Evolutionary conservation across 2,329 filamentous ascomycete species (phyloP), one percentile per base, ranked within the genome.

Genomic region (Xylaria sp.): DNA sequence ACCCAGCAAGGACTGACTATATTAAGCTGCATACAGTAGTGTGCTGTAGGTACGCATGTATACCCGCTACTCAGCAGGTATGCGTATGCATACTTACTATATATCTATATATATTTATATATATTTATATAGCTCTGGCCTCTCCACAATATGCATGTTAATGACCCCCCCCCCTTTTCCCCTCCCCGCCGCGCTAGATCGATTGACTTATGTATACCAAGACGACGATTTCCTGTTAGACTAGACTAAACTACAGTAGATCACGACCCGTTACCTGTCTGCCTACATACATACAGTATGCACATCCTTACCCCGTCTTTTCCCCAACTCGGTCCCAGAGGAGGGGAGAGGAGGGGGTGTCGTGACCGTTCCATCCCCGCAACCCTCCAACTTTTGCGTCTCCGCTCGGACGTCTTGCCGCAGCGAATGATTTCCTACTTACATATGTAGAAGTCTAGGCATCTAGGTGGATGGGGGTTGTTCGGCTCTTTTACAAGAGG

Each of bases 111-210:
- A 18, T 53, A n/a, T 9, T 16, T 29, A 58, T 10, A 13, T 23
- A 25, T 40, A 35, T 18, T 23, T 29, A 51, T 50, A 48, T 23
- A 65, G 55, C 62, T 60, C 23, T 57, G 25, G 32, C 59, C 66
- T 69, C 66, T 69, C 66, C 66, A 59, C 58, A 51, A 54, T 61
- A 59, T 65, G 62, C 63, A 62, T 21, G 51, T 47, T 55, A 35
- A 35, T 21, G 50, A 60, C 42, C 37, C 51, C 40, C 40, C 40
- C 16, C 40, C 40, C 18, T 44, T 18, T 44, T 44, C 40, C 40
- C 40, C 40, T 6, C 16, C 21, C 21, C n/a, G 21, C 12, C 5
- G 9, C 48, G 40, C 18, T 47, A 47, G 18, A 9, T 47, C n/a
- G 18, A 9, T 40, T 29, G 40, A 53, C 58, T 50, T 12, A 21